Percentiles rank a stretch among this genome's conserved stretches.
Evolutionary conservation across 169 alveolate genomes (phyloP).

Genomic region (Plasmodium vivax): DNA sequence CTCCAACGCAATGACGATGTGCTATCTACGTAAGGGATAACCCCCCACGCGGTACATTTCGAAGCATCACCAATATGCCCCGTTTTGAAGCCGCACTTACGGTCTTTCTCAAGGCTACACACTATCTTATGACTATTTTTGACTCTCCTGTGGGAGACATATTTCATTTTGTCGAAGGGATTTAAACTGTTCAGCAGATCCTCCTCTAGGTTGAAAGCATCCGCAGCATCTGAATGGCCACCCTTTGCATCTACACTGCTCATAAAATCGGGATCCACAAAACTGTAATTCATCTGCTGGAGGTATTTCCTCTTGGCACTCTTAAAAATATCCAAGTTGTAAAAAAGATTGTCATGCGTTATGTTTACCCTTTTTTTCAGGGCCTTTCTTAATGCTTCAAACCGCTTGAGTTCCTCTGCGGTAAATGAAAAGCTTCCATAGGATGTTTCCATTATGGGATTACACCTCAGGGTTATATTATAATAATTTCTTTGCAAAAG

Average conservation of each 20-base stretch:
- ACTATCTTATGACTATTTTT: not conserved
- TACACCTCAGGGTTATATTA: conserved; percentile 26
- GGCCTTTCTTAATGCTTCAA: conserved; percentile 32
- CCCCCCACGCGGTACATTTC: not conserved
- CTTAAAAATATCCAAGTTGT: conserved; percentile 25
- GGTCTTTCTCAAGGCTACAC: conserved; percentile 16
- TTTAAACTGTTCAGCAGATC: not conserved
- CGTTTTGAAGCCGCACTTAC: not conserved
- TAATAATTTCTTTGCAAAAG: conserved; percentile 50
- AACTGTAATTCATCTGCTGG: conserved; percentile 26
- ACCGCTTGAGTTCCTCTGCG: conserved; percentile 1
- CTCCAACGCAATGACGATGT: not conserved
- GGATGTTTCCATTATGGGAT: conserved; percentile 1
- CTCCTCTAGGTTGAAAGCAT: not conserved
- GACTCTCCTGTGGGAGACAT: not conserved
- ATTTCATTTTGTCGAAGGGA: conserved; percentile 4
- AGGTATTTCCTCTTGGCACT: conserved; percentile 56
- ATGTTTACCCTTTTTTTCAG: conserved; percentile 26
- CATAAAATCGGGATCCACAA: conserved; percentile 2
- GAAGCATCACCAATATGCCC: not conserved
- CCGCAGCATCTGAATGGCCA: not conserved
- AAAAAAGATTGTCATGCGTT: conserved; percentile 50
- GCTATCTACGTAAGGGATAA: not conserved
- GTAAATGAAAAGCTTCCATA: conserved; percentile 30
- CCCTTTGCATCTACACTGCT: not conserved